Base-by-base conservation (phyloP, 208 protist species). In the Acanthamoeba lugdunensis region DNA sequence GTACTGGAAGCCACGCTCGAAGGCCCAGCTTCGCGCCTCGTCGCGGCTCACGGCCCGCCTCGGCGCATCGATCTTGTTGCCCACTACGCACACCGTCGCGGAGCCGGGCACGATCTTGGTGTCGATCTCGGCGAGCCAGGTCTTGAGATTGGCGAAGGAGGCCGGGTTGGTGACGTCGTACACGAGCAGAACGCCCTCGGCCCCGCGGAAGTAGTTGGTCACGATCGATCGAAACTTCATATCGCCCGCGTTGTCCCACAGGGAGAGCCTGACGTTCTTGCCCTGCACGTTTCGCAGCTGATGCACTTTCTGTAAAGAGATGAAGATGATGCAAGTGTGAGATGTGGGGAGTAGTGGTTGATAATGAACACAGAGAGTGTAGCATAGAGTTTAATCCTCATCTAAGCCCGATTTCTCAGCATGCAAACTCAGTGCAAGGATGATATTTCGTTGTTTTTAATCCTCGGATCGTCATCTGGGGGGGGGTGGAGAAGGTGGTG, bases 371-470 rank as follows among this genome's bases (percentile, higher is more conserved):
- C n/a, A 13, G n/a, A n/a, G 21, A 45, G 11, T 73, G 65, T 73
- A n/a, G 7, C 21, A 11, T 0, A 41, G 37, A 28, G n/a, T n/a
- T n/a, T 81, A 5, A 77, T 81, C 23, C n/a, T 71, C 65, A 71
- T 71, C 7, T 13, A 14, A 52, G 73, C 73, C 73, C 73, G 21
- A 81, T 52, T 81, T 81, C n/a, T 50, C 73, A 81, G 30, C 73
- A 45, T 81, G 37, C 37, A 33, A 81, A n/a, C 73, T 81, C 73
- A 81, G 73, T 45, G 73, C 73, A 81, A 81, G 73, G 73, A 81
- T 81, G 73, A 81, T 81, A 37, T 65, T 65, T 71, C 45, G 73
- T 81, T 81, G 73, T 81, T 81, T 81, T 50, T 81, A 81, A 81
- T 81, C 73, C 18, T 52, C 25, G 73, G 58, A 65, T 25, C 14